Percentiles rank a stretch among this genome's conserved stretches.
Conservation (phyloP, 2,329 filamentous ascomycete species). For the Trichoderma koningiopsis region DNA sequence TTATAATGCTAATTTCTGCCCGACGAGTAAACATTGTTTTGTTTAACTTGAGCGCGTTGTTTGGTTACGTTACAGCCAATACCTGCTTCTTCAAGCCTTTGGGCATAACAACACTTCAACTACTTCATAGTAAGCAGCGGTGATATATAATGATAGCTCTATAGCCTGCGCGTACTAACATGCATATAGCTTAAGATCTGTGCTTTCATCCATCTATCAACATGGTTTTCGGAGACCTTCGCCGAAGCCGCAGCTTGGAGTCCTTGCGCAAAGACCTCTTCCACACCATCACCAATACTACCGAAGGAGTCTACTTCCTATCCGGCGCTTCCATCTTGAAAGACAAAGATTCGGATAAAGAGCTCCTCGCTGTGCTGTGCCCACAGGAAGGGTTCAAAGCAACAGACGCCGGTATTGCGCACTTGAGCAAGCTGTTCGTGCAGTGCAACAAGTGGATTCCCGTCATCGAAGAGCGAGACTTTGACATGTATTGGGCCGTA, state of each 20-base stretch:
- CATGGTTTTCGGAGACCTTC: conserved; percentile 1
- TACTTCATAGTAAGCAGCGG: background rate
- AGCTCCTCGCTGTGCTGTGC: conserved; percentile 16
- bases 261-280: conserved; percentile 13
- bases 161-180: background rate
- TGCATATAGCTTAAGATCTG: background rate
- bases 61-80: background rate
- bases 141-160: background rate
- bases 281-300: conserved; percentile 12
- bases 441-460: conserved; percentile 20
- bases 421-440: conserved; percentile 7
- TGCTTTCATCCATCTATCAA: background rate
- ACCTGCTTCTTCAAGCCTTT: background rate
- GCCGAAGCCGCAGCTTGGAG: conserved; percentile 22
- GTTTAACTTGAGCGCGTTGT: background rate
- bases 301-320: conserved; percentile 20
- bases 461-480: background rate
- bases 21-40: background rate
- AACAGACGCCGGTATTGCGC: background rate
- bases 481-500: background rate
- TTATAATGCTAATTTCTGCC: background rate
- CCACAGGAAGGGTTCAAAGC: conserved; percentile 8
- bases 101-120: background rate
- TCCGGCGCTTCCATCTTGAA: background rate
- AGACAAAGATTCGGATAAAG: conserved; percentile 5